These are phyloP conservation scores for Mycena vulgaris DNA, from an alignment of 768 basidiomycete genomes.

Conservation along the genomic window DNA sequence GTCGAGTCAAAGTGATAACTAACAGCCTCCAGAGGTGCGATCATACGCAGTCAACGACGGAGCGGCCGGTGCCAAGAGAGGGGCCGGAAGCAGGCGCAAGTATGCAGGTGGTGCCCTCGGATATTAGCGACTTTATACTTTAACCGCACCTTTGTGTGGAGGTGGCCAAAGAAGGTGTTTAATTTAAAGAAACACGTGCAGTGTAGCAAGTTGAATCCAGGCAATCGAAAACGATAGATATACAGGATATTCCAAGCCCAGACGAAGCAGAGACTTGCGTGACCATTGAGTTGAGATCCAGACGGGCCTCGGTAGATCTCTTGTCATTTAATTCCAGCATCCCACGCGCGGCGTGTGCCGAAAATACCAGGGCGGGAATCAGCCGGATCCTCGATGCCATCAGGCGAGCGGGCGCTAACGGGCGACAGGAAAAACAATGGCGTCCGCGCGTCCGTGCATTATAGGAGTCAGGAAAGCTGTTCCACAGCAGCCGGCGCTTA, in stretches of 20 bases:
- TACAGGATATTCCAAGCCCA: not conserved
- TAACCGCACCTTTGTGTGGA: slow-evolving; percentile 32
- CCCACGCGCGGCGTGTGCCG: slow-evolving; percentile 28
- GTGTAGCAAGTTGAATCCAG: not conserved
- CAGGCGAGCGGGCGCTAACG: slow-evolving; percentile 20
- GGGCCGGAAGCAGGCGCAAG: slow-evolving; percentile 12
- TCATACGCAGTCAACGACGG: not conserved
- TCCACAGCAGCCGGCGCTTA: slow-evolving; percentile 23
- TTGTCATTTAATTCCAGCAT: slow-evolving; percentile 8
- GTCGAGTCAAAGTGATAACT: slow-evolving; percentile 15
- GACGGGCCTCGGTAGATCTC: slow-evolving; percentile 26
- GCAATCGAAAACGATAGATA: not conserved
- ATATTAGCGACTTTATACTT: slow-evolving; percentile 29
- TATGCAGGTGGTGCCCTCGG: slow-evolving; percentile 20
- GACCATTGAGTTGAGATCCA: slow-evolving; percentile 11
- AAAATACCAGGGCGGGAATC: slow-evolving; percentile 21
- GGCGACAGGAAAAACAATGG: slow-evolving; percentile 23
- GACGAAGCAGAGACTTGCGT: not conserved
- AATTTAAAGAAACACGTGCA: slow-evolving; percentile 33
- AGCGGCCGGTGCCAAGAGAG: not conserved
- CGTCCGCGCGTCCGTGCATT: slow-evolving; percentile 5
- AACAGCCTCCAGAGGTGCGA: not conserved
- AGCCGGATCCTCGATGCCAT: slow-evolving; percentile 30
- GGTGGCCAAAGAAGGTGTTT: slow-evolving; percentile 31
- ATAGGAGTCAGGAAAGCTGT: not conserved